Conservation (phyloP, 1,139 yeast species). For the Komagataea norvegica region DNA sequence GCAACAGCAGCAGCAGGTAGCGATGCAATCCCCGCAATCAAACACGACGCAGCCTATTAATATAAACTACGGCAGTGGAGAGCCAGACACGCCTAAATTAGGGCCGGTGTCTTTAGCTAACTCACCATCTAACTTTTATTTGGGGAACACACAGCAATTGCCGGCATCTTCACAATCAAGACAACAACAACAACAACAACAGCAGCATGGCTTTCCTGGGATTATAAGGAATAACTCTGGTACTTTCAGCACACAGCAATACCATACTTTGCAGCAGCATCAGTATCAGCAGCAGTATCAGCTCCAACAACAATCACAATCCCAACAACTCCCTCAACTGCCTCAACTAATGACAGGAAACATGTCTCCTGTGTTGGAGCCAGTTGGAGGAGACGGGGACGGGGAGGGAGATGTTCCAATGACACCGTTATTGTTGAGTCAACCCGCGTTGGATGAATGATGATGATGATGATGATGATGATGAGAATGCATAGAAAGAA, state of each 20-base stretch:
- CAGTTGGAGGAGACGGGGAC: slow-evolving; percentile 12
- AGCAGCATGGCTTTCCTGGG: slow-evolving; percentile 14
- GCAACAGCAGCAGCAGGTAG: slow-evolving; percentile 6
- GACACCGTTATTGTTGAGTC: slow-evolving; percentile 22
- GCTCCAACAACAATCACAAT: not conserved
- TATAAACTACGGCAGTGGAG: not conserved
- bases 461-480: too few relatives aligned
- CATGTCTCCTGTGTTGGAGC: slow-evolving; percentile 19
- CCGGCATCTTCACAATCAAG: slow-evolving; percentile 18
- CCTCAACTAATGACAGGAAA: too few relatives aligned
- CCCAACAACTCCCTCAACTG: too few relatives aligned
- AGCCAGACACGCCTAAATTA: slow-evolving; percentile 22
- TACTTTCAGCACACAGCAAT: not conserved
- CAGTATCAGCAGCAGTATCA: not conserved
- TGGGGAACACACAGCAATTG: slow-evolving; percentile 14
- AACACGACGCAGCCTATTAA: slow-evolving; percentile 5
- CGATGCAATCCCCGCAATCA: slow-evolving; percentile 9
- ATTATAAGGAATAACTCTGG: slow-evolving; percentile 14
- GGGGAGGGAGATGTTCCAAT: slow-evolving; percentile 18
- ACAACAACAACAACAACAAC: too few relatives aligned
- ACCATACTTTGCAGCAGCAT: not conserved
- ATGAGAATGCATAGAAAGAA: not conserved
- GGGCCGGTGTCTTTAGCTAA: slow-evolving; percentile 21
- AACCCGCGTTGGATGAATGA: not conserved
- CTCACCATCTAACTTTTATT: slow-evolving; percentile 21